phyloP scores from a whole-genome alignment of 1,284 basidiomycete species.

The Coniferiporia sulphurascens region DNA sequence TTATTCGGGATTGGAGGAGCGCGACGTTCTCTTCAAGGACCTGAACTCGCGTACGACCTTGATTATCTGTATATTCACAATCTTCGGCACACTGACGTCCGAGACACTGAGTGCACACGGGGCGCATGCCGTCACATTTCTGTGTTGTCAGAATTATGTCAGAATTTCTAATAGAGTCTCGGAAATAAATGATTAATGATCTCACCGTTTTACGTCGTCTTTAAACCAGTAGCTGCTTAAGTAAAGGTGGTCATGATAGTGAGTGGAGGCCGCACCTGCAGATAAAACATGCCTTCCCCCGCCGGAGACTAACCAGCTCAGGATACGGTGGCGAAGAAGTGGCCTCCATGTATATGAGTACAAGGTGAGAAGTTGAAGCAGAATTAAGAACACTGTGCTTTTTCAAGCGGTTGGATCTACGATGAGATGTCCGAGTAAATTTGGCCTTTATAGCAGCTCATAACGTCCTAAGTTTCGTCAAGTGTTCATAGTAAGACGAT shows the following conservation, averaged over 20 bases:
- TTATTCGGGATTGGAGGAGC: conserved; percentile 32
- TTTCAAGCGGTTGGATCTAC: no score
- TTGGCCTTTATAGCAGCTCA: no score
- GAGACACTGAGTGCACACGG: conserved; percentile 34
- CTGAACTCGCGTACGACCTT: conserved; percentile 31
- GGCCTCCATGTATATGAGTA: no score
- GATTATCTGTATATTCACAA: conserved; percentile 38
- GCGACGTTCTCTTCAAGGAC: conserved; percentile 36
- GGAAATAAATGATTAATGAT: no score
- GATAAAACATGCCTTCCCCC: background rate
- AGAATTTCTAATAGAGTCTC: background rate
- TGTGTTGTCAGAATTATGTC: conserved; percentile 16
- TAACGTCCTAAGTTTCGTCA: no score
- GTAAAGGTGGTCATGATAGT: background rate
- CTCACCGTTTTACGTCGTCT: conserved; percentile 38
- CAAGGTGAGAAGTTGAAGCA: no score
- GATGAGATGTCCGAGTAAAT: no score
- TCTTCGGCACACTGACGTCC: conserved; percentile 32
- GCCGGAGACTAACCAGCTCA: background rate
- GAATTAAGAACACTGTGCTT: no score
- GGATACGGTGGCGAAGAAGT: no score
- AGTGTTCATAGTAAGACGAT: no score
- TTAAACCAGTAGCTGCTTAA: background rate
- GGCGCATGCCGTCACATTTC: conserved; percentile 39
- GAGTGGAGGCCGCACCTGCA: background rate